Base-by-base conservation (phyloP, 2,329 filamentous ascomycete species). In the Ceratocystis alfenasii region DNA sequence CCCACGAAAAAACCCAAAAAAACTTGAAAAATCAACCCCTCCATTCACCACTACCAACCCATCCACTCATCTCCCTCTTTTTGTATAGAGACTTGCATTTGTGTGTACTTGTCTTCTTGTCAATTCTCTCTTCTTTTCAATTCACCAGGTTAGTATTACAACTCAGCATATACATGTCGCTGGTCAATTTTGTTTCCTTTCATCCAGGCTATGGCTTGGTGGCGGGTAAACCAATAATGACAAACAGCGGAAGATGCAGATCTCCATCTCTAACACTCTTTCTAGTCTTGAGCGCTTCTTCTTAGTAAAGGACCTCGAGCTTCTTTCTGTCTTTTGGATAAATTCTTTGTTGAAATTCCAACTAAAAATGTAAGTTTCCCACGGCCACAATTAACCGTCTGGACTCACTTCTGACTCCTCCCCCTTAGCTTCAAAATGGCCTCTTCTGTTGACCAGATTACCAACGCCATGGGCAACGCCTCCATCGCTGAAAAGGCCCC, bases 361-460 rank as follows among this genome's bases (percentile, higher is more conserved):
- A 65, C 55, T 61, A 50, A 48, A 66, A 59, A 44, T 41, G 66
- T 67, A 48, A 63, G 66, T 63, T 48, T 12, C 20, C n/a, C 22
- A 20, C 28, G 6, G 15, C 33, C 59, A 6, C 59, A 20, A 22
- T 22, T 25, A 25, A 6, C 33, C 33, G 41, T 45, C 33, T 55
- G 20, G 36, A 15, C 28, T 55, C 25, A 2, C 12, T 55, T 17
- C 45, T 62, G 41, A 17, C 17, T 10, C 55, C 7, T 25, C 28
- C 25, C n/a, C 10, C 41, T n/a, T 41, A 67, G 66, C 33, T 48
- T 67, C 36, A 81, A 78, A 77, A 87, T 88, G 83, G 80, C 83
- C 78, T 79, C 81, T 74, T 83, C 83, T 84, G 84, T 87, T 81
- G 87, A 89, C 73, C 88, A 90, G 87, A 88, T 91, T 77, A 84